Evolutionary conservation across 768 basidiomycete genomes (phyloP), one percentile per base, ranked within the genome.

Genomic region (Pleurotus pulmonarius): DNA sequence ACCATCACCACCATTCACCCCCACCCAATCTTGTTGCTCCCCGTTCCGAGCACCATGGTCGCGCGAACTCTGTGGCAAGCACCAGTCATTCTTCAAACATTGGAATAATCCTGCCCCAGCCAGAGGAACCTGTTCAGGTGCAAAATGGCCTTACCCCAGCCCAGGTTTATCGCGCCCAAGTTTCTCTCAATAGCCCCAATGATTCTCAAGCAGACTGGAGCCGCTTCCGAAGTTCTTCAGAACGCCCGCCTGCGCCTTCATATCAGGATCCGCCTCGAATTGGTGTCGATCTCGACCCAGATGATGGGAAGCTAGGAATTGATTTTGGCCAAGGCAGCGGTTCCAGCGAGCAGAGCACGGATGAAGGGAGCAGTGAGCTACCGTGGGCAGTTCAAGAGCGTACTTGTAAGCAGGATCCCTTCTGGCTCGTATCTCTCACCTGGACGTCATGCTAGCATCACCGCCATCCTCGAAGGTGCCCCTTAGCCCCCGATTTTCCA

Each of bases 111-210:
- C 61, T 73, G 29, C 77, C 78, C 3, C 74, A 66, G 55, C 79
- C 76, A 56, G 78, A 80, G 59, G 80, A 82, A 61, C 75, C 77
- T 44, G 74, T 77, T 63, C 81, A 81, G 67, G 71, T 75, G 15
- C 75, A 73, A 55, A 72, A 78, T 37, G 85, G 83, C 3, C 78
- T 90, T 51, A 88, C 88, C 3, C 83, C 88, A 44, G 87, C 88
- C 8, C 90, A 92, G 67, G 85, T 87, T 37, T 92, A 91, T 72
- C 91, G 90, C 64, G 83, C 85, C 6, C 88, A 92, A 67, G 78
- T 90, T 46, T 85, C 84, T 63, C 71, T 70, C 57, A 82, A 76
- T 63, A 75, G 68, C 56, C 72, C 78, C 41, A 63, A 70, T 46
- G 64, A 62, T 13, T 70, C 58, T 41, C 65, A 65, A 47, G 55